Evolutionary conservation across 768 basidiomycete species (phyloP), one percentile per base, ranked within the genome.

Genomic region (Tephrocybe sp.): DNA sequence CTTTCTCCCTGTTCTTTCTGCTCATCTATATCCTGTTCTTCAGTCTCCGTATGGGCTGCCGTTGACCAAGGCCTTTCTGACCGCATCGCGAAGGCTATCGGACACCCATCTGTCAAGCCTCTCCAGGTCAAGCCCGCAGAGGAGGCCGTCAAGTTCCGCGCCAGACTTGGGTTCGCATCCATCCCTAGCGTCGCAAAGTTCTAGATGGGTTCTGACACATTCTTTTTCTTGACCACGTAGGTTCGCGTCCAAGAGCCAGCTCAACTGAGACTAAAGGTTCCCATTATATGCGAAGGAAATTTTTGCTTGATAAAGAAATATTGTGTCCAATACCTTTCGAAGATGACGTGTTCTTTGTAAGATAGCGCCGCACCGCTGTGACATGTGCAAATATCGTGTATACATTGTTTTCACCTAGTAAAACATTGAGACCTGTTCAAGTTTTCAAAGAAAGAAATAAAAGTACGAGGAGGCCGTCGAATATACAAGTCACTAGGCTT

Each of bases 11-110:
- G 26, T 28, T 1, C 18, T 3, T 18, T 24, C 3, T 9, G 12
- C 23, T 17, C 48, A 45, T 33, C 14, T 17, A 18, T 18, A 45
- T 5, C 50, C 45, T 21, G 18, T n/a, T 12, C 34, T n/a, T 14
- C 46, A 89, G 88, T 91, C 33, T 79, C 86, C 24, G 85, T 88
- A 54, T 94, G 86, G 80, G 85, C 89, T 36, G 83, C 81, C 45
- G 84, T 97, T 50, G 80, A 88, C 65, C 86, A 90, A 62, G 75
- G 70, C 10, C 73, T 95, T 30, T 85, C 84, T 3, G 83, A 90
- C 68, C 79, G 88, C 54, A 76, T 98, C 58, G 90, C 91, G n/a
- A 79, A 77, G 59, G 88, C 83, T 2, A 76, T 94, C 45, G 83
- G 83, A 36, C 73, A 79, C 42, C 71, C 80, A 2, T 61, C 68